Evolutionary conservation across 768 basidiomycete genomes (phyloP).

Genomic region (Trametes elegans): DNA sequence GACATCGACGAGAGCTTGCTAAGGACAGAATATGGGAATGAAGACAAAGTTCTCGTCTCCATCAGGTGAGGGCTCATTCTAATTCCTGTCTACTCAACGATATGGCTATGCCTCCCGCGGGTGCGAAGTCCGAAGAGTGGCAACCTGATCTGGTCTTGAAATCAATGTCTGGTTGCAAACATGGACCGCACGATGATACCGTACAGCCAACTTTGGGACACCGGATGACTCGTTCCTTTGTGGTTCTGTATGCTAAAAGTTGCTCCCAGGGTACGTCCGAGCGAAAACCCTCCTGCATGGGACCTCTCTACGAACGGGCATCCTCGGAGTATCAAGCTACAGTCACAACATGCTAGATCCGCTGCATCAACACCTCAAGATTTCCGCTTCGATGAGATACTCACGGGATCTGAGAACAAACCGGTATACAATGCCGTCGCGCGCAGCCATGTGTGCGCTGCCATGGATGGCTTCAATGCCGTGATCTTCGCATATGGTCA

Average conservation of each 20-base stretch:
- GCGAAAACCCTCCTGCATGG: slow-evolving; percentile 56
- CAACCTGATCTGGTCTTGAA: too few species aligned
- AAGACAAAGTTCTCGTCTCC: slow-evolving; percentile 87
- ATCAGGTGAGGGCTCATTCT: slow-evolving; percentile 48
- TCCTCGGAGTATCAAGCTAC: slow-evolving; percentile 58
- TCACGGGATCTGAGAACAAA: slow-evolving; percentile 78
- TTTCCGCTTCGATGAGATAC: slow-evolving; percentile 73
- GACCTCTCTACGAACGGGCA: slow-evolving; percentile 33
- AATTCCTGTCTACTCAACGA: not conserved
- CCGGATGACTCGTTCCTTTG: too few species aligned
- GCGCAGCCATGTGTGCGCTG: slow-evolving; percentile 77
- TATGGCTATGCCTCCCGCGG: not conserved
- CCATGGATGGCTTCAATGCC: slow-evolving; percentile 96
- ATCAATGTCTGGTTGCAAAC: too few species aligned
- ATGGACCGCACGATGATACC: too few species aligned
- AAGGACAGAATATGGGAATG: slow-evolving; percentile 56
- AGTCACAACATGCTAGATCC: slow-evolving; percentile 52
- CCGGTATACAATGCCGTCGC: slow-evolving; percentile 75
- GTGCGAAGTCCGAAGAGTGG: not conserved
- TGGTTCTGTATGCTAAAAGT: too few species aligned
- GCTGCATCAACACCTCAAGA: slow-evolving; percentile 38
- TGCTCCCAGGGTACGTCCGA: slow-evolving; percentile 64
- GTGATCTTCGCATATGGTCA: slow-evolving; percentile 95
- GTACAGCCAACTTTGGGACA: too few species aligned
- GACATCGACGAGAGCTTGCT: slow-evolving; percentile 64